Base-by-base conservation (phyloP, 1,139 yeast species). In the Yamadazyma spencermartinsiae region DNA sequence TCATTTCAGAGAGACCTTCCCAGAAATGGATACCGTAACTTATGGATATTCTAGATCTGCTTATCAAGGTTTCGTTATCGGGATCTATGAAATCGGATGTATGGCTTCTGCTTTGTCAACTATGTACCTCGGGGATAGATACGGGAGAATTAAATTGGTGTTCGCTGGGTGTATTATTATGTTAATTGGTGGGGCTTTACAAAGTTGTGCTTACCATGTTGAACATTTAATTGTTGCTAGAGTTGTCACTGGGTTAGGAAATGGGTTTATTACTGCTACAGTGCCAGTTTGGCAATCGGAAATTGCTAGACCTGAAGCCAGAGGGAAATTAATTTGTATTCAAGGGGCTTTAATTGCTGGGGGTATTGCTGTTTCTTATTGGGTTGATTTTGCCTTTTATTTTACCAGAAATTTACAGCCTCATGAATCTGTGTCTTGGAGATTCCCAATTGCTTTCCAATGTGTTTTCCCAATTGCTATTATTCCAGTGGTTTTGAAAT, bases 401-500 rank as follows among this genome's bases (percentile, higher is more conserved):
- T 68, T 65, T 47, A 50, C 64, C 29, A 41, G 54, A 42, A 21
- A 46, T 36, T 24, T 41, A 31, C 17, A 20, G 17, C 48, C 48
- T 13, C 47, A 45, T 37, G 28, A 28, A 14, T 39, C 48, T 14
- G 58, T 57, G 4, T 50, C 61, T 3, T 73, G 76, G 73, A 63
- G 79, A 50, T 70, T 72, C 40, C 79, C 79, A 4, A 56, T 74
- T 31, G 79, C 75, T 2, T 69, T 74, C 55, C 73, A 68, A 47
- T 55, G 63, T 40, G 40, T 66, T 26, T 68, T 68, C 54, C 71
- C 72, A 3, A 14, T 65, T 6, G 30, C 56, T 10, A 55, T 60
- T 33, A 43, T 66, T 11, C 54, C 56, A 18, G 52, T 61, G 19
- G 53, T 64, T 29, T 54, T 65, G 37, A 52, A 55, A 40, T 58